Evolutionary conservation across 75 land plant genomes (phyloP).

Genomic region (Selaginella tamariscina): DNA sequence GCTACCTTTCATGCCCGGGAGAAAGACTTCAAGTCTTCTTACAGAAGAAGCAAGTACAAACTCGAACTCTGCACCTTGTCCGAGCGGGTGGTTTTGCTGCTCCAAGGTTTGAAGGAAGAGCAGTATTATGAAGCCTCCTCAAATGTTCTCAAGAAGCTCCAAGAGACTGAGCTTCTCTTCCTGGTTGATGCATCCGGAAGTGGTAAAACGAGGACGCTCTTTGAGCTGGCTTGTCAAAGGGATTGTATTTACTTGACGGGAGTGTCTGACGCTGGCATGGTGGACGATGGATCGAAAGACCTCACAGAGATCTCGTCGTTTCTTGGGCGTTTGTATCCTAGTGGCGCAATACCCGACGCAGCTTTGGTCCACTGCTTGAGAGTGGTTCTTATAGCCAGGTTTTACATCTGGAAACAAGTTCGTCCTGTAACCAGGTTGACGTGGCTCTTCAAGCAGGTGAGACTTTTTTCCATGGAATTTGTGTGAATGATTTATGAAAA

Average conservation of each 20-base stretch:
- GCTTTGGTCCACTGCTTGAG: background rate
- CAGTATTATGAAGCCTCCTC: background rate
- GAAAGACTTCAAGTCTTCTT: background rate
- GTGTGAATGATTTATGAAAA: background rate
- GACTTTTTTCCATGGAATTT: background rate
- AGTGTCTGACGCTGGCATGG: background rate
- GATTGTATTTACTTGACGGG: background rate
- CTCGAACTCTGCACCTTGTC: background rate
- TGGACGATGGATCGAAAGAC: background rate
- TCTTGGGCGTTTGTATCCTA: background rate
- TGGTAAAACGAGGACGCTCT: background rate
- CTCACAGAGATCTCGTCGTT: background rate
- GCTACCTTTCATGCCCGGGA: background rate
- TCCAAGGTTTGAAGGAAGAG: background rate
- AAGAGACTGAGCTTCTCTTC: background rate
- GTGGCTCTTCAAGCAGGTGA: background rate
- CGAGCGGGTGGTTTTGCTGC: background rate
- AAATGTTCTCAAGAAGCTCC: background rate
- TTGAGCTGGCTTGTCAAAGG: background rate
- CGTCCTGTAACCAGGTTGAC: background rate
- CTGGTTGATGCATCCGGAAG: background rate
- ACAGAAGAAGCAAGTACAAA: background rate
- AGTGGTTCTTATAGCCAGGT: background rate
- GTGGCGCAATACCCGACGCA: background rate
- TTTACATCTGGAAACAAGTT: background rate